Conservation (phyloP, 2,329 filamentous ascomycete species). For the Colletotrichum musae region DNA sequence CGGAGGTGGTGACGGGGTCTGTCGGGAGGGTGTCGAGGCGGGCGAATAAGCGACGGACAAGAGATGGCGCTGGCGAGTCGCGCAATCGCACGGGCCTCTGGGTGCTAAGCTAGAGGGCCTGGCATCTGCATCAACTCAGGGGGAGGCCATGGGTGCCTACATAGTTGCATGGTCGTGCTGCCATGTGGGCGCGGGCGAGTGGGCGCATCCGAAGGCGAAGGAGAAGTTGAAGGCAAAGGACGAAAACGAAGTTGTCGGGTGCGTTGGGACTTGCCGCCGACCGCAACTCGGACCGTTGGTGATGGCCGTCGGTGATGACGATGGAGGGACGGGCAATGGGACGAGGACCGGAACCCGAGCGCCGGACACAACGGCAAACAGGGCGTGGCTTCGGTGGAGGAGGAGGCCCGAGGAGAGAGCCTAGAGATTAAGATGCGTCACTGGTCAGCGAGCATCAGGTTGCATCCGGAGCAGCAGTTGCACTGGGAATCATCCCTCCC, state of each 20-base stretch:
- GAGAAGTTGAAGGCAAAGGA: background rate
- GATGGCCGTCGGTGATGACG: no score
- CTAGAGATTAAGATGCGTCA: background rate
- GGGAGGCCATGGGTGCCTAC: conserved; percentile 34
- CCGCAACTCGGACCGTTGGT: no score
- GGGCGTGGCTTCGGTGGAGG: no score
- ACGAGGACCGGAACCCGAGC: no score
- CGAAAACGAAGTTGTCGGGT: background rate
- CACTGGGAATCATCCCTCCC: conserved; percentile 1
- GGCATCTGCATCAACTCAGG: conserved; percentile 35
- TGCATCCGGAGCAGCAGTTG: background rate
- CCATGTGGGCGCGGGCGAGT: conserved; percentile 33
- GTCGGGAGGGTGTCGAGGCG: conserved; percentile 26
- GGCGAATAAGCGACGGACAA: conserved; percentile 21
- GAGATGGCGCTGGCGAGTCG: conserved; percentile 11
- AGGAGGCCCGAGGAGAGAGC: no score
- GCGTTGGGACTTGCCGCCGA: background rate
- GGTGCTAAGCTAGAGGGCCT: conserved; percentile 11
- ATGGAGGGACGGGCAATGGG: background rate
- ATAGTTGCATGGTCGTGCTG: conserved; percentile 15
- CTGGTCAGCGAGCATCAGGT: background rate
- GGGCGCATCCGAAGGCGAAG: conserved; percentile 6
- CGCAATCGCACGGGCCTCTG: conserved; percentile 24
- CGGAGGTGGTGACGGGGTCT: conserved; percentile 4
- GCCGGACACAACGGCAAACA: no score